Conservation (phyloP, 2,329 filamentous ascomycete species). For the Escovopsis sp. region DNA sequence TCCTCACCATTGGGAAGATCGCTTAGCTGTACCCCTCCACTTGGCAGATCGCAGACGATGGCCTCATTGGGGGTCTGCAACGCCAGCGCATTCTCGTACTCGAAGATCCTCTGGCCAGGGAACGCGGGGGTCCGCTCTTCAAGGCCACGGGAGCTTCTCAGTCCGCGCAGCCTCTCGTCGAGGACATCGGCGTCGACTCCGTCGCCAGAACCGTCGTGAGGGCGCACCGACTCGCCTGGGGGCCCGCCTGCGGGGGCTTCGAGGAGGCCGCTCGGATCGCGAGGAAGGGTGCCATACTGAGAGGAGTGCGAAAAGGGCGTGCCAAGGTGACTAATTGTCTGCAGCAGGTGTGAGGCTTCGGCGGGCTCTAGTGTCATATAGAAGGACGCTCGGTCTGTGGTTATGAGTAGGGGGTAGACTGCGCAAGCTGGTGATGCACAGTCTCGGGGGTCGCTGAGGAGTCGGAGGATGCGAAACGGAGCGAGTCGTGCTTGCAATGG, state of each 20-base stretch:
- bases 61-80: conserved; percentile 35
- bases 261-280: conserved; percentile 25
- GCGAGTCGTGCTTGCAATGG: too few relatives aligned
- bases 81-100: conserved; percentile 46
- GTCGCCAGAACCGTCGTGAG: conserved; percentile 16
- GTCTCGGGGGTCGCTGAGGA: conserved; percentile 19
- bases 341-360: conserved; percentile 30
- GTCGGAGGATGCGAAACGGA: neutral
- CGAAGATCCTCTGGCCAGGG: conserved; percentile 40
- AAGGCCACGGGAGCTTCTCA: conserved; percentile 29
- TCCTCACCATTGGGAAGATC: conserved; percentile 69
- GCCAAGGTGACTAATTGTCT: conserved; percentile 20
- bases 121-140: conserved; percentile 15
- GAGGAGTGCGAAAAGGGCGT: conserved; percentile 16
- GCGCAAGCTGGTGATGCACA: conserved; percentile 39
- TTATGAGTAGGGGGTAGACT: conserved; percentile 23
- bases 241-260: conserved; percentile 19
- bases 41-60: conserved; percentile 29
- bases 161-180: conserved; percentile 35
- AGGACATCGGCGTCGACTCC: conserved; percentile 29
- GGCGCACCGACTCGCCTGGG: conserved; percentile 22
- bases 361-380: conserved; percentile 50
- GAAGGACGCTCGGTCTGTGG: conserved; percentile 26
- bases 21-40: conserved; percentile 28
- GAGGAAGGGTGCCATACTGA: conserved; percentile 44